phyloP scores from a whole-genome alignment of 352 stramenopile genomes.

The Pythium diclinum region DNA sequence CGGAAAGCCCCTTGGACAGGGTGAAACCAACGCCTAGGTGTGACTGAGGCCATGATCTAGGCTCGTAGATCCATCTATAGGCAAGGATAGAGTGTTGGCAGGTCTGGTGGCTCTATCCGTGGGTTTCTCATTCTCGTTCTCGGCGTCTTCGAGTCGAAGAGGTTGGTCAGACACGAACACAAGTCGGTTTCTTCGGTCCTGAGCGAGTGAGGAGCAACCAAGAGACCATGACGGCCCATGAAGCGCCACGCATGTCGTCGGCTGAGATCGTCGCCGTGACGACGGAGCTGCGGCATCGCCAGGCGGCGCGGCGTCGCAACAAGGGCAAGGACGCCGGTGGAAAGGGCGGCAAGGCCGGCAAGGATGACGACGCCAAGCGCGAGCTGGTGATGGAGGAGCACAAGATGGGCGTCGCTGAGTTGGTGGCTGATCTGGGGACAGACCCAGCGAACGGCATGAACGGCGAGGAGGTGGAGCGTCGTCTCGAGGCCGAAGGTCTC shows the following conservation, averaged over 20 bases:
- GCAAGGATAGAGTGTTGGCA: no score
- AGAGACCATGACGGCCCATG: slow-evolving; percentile 14
- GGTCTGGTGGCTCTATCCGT: background rate
- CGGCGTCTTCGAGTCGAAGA: background rate
- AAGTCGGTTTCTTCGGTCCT: background rate
- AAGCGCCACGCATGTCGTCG: slow-evolving; percentile 59
- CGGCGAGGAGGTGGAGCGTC: slow-evolving; percentile 43
- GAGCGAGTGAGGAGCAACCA: background rate
- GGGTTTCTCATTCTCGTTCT: background rate
- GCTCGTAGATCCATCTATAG: no score
- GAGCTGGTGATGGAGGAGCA: slow-evolving; percentile 56
- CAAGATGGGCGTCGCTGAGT: slow-evolving; percentile 45
- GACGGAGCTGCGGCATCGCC: slow-evolving; percentile 72
- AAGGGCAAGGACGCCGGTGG: slow-evolving; percentile 39
- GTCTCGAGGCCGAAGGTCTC: slow-evolving; percentile 38
- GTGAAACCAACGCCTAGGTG: background rate
- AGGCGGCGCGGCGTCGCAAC: slow-evolving; percentile 40
- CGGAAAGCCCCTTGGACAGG: background rate
- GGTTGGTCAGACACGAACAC: background rate
- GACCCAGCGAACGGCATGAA: slow-evolving; percentile 46
- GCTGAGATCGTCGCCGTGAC: slow-evolving; percentile 82
- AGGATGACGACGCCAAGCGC: slow-evolving; percentile 32
- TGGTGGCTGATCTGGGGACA: slow-evolving; percentile 44
- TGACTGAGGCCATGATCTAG: background rate
- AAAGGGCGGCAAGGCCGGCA: slow-evolving; percentile 35